A percentile compares a stretch with the other conserved stretches of the same genome.
Evolutionary conservation across 2,329 filamentous ascomycete genomes (phyloP).

Genomic region (Colletotrichum noveboracense): DNA sequence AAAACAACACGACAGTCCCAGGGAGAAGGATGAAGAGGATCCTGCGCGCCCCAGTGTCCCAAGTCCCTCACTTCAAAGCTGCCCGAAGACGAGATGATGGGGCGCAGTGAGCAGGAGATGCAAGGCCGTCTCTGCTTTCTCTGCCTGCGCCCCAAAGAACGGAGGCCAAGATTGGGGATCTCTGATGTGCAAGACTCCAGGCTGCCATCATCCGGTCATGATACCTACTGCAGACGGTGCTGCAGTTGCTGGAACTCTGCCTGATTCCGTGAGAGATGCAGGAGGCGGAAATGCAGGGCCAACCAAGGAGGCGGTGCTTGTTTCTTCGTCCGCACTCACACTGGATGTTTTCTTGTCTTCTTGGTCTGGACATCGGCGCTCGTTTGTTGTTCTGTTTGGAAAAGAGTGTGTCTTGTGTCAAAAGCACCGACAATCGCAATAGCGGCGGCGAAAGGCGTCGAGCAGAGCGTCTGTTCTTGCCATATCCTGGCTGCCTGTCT

Average conservation of each 20-base stretch:
- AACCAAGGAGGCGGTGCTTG: slow-evolving; percentile 16
- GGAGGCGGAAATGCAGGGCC: background rate
- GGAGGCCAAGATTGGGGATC: background rate
- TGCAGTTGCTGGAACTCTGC: background rate
- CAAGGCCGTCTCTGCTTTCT: background rate
- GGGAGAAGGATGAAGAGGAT: background rate
- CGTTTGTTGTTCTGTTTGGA: slow-evolving; percentile 13
- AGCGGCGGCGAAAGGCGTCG: slow-evolving; percentile 10
- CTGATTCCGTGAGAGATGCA: background rate
- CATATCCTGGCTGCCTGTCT: background rate
- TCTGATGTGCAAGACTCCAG: background rate
- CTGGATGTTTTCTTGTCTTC: background rate
- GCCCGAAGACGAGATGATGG: slow-evolving; percentile 20
- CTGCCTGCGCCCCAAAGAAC: background rate
- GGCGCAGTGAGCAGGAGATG: background rate
- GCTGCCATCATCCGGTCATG: slow-evolving; percentile 3
- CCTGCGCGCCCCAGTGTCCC: background rate
- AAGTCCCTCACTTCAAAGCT: background rate
- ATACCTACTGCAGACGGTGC: background rate
- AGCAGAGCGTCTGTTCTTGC: slow-evolving; percentile 14
- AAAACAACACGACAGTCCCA: background rate
- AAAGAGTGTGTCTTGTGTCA: slow-evolving; percentile 13
- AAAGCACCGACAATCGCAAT: slow-evolving; percentile 4
- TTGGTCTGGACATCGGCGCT: slow-evolving; percentile 20
- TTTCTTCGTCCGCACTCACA: slow-evolving; percentile 14